Evolutionary conservation across 768 basidiomycete species (phyloP), one percentile per base, ranked within the genome.

Genomic region (Hemileccinum impolitum): DNA sequence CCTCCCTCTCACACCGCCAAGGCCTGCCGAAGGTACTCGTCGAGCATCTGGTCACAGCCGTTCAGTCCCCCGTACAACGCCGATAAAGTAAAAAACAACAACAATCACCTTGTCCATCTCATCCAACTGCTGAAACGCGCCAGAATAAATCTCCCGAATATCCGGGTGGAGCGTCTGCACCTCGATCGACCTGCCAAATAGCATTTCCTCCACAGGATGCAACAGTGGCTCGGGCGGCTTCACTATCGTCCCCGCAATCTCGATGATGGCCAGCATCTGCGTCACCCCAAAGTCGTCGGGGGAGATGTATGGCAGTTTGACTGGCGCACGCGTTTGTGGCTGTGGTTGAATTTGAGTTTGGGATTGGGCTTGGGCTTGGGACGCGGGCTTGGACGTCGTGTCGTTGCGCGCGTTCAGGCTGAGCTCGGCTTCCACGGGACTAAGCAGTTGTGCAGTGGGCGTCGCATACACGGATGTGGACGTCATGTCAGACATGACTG

Each of bases 211-310:
- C 18, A 86, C 80, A n/a, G 80, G 76, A 51, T 88, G 76, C 52
- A 81, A 56, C n/a, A 72, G 69, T 4, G 58, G 43, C 34, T 69
- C 67, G 36, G 68, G 59, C 43, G 61, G 64, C 48, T 67, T 73
- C 28, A 64, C 59, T 45, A 71, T 59, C 35, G 66, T 62, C 21
- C 81, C 82, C 30, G 76, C 75, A 32, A 78, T 76, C 65, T 93
- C 86, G 47, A 96, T 92, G 37, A 94, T 75, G 21, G 90, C 85
- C 78, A 96, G 78, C 90, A 96, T 93, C 44, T 84, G 77, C 8
- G 80, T 70, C 21, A 95, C 72, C 2, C 94, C 94, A 68, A 94
- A 94, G 65, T 94, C 91, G 61, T 94, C 84, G 52, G 76, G 78
- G n/a, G 80, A 80, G 41, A 86, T 67, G 37, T 79, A 63, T 30